Evolutionary conservation across 2,329 filamentous ascomycete genomes (phyloP).

Genomic region (Colletotrichum gloeosporioides): DNA sequence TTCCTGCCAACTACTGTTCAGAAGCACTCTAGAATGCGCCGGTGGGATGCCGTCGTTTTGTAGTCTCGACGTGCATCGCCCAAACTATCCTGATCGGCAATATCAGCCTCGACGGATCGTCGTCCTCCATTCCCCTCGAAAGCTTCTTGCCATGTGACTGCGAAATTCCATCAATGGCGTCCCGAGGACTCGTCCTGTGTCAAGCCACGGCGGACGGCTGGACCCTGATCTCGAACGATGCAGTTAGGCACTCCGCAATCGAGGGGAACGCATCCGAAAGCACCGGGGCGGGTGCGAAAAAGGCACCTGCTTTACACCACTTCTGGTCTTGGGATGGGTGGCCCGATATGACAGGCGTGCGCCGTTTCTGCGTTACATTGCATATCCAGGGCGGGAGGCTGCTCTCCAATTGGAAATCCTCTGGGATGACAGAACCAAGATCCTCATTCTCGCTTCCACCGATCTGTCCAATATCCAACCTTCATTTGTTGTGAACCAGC

Average conservation of each 20-base stretch:
- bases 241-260: not conserved
- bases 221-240: slow-evolving; percentile 2
- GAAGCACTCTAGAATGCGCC: not conserved
- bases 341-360: not conserved
- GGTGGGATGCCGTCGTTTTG: slow-evolving; percentile 4
- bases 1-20: not conserved
- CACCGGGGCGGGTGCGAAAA: not conserved
- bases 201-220: not conserved
- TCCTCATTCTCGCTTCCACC: not conserved
- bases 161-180: slow-evolving; percentile 17
- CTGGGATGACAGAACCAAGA: not conserved
- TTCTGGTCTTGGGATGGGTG: not conserved
- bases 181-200: not conserved
- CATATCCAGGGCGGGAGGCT: not conserved
- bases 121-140: slow-evolving; percentile 7
- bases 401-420: not conserved
- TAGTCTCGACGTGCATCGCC: not conserved
- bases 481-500: not conserved
- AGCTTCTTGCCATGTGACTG: not conserved
- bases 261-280: not conserved
- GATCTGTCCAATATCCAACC: not conserved
- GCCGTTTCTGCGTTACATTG: not conserved
- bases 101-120: not conserved
- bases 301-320: not conserved
- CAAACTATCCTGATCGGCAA: not conserved